A percentile compares a stretch with the other conserved stretches of the same genome.
phyloP scores from a whole-genome alignment of 257 asterid genomes.

The Penstemon davidsonii region DNA sequence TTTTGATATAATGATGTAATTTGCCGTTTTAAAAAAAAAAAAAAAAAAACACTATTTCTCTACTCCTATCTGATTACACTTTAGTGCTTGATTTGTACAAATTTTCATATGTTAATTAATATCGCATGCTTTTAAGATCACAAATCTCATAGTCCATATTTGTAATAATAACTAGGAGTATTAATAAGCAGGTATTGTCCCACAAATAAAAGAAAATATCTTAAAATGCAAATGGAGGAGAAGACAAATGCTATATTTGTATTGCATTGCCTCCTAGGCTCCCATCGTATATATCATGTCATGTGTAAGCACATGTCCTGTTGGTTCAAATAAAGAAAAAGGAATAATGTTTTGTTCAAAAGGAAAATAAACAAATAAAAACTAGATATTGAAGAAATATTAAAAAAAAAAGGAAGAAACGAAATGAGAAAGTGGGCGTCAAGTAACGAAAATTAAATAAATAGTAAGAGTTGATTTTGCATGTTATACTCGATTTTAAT shows the following conservation, averaged over 20 bases:
- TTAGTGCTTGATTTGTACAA: background rate
- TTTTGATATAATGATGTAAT: too few species aligned
- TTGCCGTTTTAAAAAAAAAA: too few species aligned
- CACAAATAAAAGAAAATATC: background rate
- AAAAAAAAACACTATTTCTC: too few species aligned
- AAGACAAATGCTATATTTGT: conserved; percentile 6
- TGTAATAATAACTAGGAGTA: background rate
- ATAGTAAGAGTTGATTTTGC: too few species aligned
- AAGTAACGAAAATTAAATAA: background rate
- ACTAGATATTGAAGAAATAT: background rate
- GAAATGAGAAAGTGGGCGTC: background rate
- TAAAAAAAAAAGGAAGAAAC: background rate
- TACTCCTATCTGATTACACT: too few species aligned
- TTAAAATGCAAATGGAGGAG: background rate
- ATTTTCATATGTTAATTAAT: background rate
- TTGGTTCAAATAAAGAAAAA: conserved; percentile 15
- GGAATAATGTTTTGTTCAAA: background rate
- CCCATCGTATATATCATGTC: conserved; percentile 13
- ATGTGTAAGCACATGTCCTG: conserved; percentile 38
- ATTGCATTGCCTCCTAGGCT: conserved; percentile 12
- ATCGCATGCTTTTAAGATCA: background rate
- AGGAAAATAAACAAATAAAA: background rate
- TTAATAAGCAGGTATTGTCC: background rate
- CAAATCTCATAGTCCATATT: too few species aligned
- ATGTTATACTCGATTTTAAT: too few species aligned